These are phyloP conservation scores for Schizophyllum amplum DNA, from an alignment of 1,284 basidiomycete species.

Conservation along the genomic window DNA sequence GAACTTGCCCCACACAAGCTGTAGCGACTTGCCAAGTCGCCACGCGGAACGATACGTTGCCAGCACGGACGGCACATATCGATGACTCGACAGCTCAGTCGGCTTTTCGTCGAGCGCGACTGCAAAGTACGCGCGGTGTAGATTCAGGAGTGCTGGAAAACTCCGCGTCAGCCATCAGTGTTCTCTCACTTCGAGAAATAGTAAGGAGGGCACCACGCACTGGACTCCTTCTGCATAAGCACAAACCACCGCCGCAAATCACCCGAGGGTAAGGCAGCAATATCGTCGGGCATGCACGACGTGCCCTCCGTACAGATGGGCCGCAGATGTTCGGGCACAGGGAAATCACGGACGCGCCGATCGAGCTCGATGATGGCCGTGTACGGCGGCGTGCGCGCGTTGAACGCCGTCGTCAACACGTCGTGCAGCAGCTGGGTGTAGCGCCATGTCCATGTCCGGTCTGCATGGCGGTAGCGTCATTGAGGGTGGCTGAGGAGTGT, in stretches of 20 bases:
- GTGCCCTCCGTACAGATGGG: not conserved
- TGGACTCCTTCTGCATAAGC: conserved; percentile 47
- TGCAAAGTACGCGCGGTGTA: conserved; percentile 62
- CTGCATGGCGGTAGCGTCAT: conserved; percentile 23
- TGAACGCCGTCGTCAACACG: conserved; percentile 47
- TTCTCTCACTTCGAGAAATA: conserved; percentile 1
- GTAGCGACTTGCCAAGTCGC: conserved; percentile 45
- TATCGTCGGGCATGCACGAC: no score
- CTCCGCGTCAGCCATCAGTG: not conserved
- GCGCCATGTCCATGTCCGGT: conserved; percentile 47
- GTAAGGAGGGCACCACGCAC: conserved; percentile 29
- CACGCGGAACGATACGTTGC: conserved; percentile 65
- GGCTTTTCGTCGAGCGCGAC: conserved; percentile 55
- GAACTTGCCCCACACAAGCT: conserved; percentile 29
- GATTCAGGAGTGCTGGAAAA: conserved; percentile 47
- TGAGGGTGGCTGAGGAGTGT: not conserved
- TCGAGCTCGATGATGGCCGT: conserved; percentile 38
- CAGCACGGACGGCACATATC: conserved; percentile 58
- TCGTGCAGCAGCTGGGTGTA: conserved; percentile 44
- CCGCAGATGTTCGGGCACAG: conserved; percentile 19
- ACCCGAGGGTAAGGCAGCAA: conserved; percentile 13
- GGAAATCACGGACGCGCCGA: conserved; percentile 44
- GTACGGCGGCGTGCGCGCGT: conserved; percentile 42
- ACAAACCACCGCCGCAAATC: conserved; percentile 41
- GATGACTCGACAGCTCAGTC: conserved; percentile 47